A percentile compares a stretch with the other conserved stretches of the same genome.
phyloP scores from a whole-genome alignment of 2,329 filamentous ascomycete genomes.

The Xylaria sp. region DNA sequence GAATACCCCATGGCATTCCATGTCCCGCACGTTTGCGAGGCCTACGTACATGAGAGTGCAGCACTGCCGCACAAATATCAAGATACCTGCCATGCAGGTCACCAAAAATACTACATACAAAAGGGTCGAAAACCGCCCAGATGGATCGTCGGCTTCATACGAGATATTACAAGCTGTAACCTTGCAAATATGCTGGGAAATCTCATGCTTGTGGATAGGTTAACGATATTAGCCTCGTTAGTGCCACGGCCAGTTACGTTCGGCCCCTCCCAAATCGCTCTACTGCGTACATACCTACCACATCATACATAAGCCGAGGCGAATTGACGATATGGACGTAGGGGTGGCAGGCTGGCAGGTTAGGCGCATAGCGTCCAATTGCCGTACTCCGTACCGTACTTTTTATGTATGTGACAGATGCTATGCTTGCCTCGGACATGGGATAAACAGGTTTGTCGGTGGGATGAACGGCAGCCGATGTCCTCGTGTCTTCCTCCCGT shows the following conservation, averaged over 20 bases:
- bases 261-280: slow-evolving; percentile 10
- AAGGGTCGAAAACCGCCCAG: slow-evolving; percentile 17
- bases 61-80: background rate
- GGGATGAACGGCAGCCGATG: background rate
- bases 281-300: slow-evolving; percentile 1
- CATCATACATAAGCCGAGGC: background rate
- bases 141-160: slow-evolving; percentile 21
- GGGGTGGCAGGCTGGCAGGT: no score
- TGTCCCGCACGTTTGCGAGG: no score
- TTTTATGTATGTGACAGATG: background rate
- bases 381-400: background rate
- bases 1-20: background rate
- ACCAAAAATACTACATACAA: no score
- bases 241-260: slow-evolving; percentile 16
- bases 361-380: background rate
- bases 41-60: background rate
- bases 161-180: slow-evolving; percentile 18
- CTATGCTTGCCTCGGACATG: background rate
- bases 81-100: no score
- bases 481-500: background rate
- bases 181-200: slow-evolving; percentile 9
- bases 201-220: slow-evolving; percentile 10
- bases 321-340: background rate
- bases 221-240: slow-evolving; percentile 12
- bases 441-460: background rate